Percentiles rank a stretch among this genome's conserved stretches.
phyloP scores from a whole-genome alignment of 2,329 filamentous ascomycete genomes.

The Neodidymelliopsis sp. region DNA sequence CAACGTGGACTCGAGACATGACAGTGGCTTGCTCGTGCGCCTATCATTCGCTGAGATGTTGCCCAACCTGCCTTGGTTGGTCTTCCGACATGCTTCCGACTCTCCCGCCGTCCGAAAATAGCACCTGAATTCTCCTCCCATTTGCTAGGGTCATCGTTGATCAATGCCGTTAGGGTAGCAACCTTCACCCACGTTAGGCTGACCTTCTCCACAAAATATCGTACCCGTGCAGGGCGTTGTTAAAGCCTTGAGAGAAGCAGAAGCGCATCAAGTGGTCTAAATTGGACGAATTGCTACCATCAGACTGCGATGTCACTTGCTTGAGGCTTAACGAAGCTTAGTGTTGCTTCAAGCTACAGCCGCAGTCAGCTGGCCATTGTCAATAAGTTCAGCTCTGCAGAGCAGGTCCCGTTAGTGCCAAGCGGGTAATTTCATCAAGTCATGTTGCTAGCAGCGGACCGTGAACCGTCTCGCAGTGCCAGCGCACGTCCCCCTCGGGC shows the following conservation, averaged over 20 bases:
- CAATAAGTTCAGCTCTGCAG: neutral
- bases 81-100: neutral
- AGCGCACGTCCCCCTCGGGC: slow-evolving; percentile 3
- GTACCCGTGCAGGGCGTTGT: slow-evolving; percentile 1
- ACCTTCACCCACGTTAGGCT: slow-evolving; percentile 9
- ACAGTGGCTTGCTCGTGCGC: slow-evolving; percentile 5
- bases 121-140: neutral
- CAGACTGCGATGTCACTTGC: neutral
- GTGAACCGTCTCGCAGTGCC: neutral
- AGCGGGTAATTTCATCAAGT: slow-evolving; percentile 8
- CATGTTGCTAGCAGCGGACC: slow-evolving; percentile 2
- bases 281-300: too few relatives aligned
- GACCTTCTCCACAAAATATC: slow-evolving; percentile 5
- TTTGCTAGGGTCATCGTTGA: slow-evolving; percentile 3
- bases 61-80: neutral
- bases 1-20: neutral
- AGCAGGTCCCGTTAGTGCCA: neutral
- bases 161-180: slow-evolving; percentile 3
- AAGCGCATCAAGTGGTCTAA: neutral
- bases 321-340: slow-evolving; percentile 11
- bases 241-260: neutral
- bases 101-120: slow-evolving; percentile 16
- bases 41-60: slow-evolving; percentile 7
- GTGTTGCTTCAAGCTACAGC: neutral
- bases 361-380: too few relatives aligned